phyloP scores from a whole-genome alignment of 2,329 filamentous ascomycete genomes.

The Aspergillus sp. region DNA sequence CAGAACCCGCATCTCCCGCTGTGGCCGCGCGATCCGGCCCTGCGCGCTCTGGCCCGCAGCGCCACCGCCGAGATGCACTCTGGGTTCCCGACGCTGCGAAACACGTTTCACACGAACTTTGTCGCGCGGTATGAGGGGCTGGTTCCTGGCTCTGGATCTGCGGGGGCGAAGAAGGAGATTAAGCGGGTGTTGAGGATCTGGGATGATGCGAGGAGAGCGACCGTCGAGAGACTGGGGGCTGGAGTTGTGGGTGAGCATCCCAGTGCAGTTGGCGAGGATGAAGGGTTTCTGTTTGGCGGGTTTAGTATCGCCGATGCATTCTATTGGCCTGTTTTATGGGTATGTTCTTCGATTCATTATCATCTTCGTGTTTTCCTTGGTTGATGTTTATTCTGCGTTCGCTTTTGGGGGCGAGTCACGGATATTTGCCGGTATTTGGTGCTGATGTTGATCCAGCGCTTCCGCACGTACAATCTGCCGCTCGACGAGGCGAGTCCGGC shows the following conservation, averaged over 20 bases:
- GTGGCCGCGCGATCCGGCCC: constrained; percentile 33
- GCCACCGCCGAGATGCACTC: constrained; percentile 37
- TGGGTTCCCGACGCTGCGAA: constrained; percentile 28
- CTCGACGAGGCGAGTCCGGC: constrained; percentile 26
- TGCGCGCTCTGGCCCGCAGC: constrained; percentile 33
- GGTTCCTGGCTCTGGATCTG: constrained; percentile 22
- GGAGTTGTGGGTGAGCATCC: too few relatives aligned
- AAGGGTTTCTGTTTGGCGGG: constrained; percentile 37
- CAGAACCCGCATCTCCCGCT: constrained; percentile 27
- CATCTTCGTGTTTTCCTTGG: background rate
- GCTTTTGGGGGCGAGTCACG: too few relatives aligned
- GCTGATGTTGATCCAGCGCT: constrained; percentile 22
- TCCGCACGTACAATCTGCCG: constrained; percentile 33
- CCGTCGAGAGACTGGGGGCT: constrained; percentile 20
- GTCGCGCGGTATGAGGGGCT: constrained; percentile 31
- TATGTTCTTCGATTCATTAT: constrained; percentile 14
- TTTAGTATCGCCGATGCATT: constrained; percentile 42
- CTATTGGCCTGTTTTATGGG: constrained; percentile 41
- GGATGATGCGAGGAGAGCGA: constrained; percentile 25
- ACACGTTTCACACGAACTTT: constrained; percentile 29
- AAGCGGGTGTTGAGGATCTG: constrained; percentile 27
- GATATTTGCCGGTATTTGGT: too few relatives aligned
- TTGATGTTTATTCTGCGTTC: background rate
- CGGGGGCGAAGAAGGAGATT: constrained; percentile 26
- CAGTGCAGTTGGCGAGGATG: constrained; percentile 19